Evolutionary conservation across 345 rosid species (phyloP), one percentile per base, ranked within the genome.

Genomic region (Mangifera indica): DNA sequence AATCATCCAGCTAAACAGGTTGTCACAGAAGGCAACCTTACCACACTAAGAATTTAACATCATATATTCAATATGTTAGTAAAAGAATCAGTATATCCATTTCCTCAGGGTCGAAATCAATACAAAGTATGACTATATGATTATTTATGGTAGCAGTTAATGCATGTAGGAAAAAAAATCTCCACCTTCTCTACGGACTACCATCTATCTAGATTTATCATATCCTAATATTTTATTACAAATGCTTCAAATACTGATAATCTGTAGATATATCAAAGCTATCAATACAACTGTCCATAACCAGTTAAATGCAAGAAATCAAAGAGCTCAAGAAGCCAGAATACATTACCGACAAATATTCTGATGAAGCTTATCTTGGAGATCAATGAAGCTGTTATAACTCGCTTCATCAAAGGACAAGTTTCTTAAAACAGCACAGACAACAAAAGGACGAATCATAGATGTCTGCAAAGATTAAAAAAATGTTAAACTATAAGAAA

Each of bases 311-410:
- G 3, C 3, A 21, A 18, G 53, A 48, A 34, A 26, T 18, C 44
- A 10, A 48, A 18, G 14, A 66, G 24, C 44, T 49, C 22, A 12
- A 51, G 22, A 49, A 10, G 62, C 49, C 66, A 61, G 32, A 32
- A 37, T 32, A 72, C 21, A 74, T 63, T 88, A 91, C 99, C 98
- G 81, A 83, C 97, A 95, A 22, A 95, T 92, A 74, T 93, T 95
- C 69, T 92, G 94, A 83, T 92, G 98, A 60, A 95, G 89, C 87
- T 91, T 95, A 59, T 95, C 99, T 82, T 95, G 99, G 66, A 95
- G 94, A 80, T 93, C 97, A 57, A 92, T 92, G 76, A 95, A 95
- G 84, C 99, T 95, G 76, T 93, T 91, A 77, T 92, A 91, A 20
- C 88, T 89, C 37, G 91, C 93, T 81, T 95, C 93, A 69, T 92